These are phyloP conservation scores for Neoboletus subvelutipes DNA, from an alignment of 768 basidiomycete species.

Conservation along the genomic window DNA sequence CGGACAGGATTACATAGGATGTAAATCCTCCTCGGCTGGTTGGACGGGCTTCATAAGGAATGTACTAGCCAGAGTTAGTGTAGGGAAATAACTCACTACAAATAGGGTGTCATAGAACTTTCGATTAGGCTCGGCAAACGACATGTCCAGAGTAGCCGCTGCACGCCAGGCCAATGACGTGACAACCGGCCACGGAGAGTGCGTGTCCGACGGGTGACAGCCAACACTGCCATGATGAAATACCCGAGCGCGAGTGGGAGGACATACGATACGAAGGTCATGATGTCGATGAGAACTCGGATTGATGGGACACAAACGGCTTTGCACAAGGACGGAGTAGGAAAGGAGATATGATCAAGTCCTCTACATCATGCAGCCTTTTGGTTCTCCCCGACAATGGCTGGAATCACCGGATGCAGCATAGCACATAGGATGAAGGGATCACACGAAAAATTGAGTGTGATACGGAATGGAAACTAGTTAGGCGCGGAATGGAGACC, in stretches of 20 bases:
- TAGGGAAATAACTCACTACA: slow-evolving; percentile 4
- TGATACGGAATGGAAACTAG: too few relatives aligned
- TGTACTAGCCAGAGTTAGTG: neutral
- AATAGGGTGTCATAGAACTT: slow-evolving; percentile 1
- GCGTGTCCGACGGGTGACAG: slow-evolving; percentile 45
- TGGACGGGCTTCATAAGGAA: slow-evolving; percentile 40
- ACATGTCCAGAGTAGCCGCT: slow-evolving; percentile 16
- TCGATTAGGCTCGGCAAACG: neutral
- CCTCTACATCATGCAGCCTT: neutral
- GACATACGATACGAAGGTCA: slow-evolving; percentile 37
- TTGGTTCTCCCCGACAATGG: neutral
- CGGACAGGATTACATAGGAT: slow-evolving; percentile 29
- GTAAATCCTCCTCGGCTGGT: slow-evolving; percentile 27
- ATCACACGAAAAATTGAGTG: neutral
- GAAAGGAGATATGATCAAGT: neutral
- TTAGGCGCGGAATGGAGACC: too few relatives aligned
- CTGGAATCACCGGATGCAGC: neutral
- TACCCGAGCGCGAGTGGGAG: slow-evolving; percentile 45
- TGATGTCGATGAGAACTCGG: slow-evolving; percentile 22
- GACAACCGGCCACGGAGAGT: slow-evolving; percentile 43
- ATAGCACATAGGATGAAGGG: neutral
- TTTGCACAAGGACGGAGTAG: neutral
- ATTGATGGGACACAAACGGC: neutral
- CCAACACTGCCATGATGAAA: slow-evolving; percentile 50
- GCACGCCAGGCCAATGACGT: slow-evolving; percentile 43